Conservation (phyloP, 768 basidiomycete species). For the Neoboletus magnificus region DNA sequence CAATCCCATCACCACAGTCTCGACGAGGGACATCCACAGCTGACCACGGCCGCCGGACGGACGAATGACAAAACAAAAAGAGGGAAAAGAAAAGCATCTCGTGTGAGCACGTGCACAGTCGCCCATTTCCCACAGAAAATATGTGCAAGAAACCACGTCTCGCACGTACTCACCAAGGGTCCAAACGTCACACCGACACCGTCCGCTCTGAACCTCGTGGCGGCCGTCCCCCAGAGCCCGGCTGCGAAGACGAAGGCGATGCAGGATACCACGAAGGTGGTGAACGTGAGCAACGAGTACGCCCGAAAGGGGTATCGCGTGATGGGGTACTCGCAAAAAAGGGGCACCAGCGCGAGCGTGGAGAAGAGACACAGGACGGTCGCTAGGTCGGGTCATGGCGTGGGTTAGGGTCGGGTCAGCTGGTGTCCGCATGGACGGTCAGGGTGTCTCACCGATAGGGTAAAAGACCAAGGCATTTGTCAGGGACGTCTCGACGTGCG, state of each 20-base stretch:
- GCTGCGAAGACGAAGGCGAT: neutral
- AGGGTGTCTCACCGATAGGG: neutral
- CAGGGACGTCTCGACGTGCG: neutral
- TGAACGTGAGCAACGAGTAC: neutral
- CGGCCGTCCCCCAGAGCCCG: neutral
- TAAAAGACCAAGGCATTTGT: neutral
- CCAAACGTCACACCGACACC: neutral
- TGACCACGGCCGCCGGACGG: neutral
- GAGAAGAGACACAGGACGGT: neutral
- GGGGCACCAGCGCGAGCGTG: neutral
- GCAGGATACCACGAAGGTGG: neutral
- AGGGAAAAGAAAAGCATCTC: neutral
- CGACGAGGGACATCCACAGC: constrained; percentile 1
- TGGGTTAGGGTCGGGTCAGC: neutral
- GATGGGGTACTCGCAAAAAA: neutral
- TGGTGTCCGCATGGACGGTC: neutral
- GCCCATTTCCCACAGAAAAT: neutral
- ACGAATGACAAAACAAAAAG: neutral
- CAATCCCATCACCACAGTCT: neutral
- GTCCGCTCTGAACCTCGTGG: neutral
- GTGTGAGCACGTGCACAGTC: neutral
- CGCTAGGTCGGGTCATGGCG: neutral
- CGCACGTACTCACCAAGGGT: neutral
- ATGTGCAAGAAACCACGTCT: neutral
- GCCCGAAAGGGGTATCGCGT: neutral